Evolutionary conservation across 345 rosid species (phyloP).

Genomic region (Pugionium dolabratum): DNA sequence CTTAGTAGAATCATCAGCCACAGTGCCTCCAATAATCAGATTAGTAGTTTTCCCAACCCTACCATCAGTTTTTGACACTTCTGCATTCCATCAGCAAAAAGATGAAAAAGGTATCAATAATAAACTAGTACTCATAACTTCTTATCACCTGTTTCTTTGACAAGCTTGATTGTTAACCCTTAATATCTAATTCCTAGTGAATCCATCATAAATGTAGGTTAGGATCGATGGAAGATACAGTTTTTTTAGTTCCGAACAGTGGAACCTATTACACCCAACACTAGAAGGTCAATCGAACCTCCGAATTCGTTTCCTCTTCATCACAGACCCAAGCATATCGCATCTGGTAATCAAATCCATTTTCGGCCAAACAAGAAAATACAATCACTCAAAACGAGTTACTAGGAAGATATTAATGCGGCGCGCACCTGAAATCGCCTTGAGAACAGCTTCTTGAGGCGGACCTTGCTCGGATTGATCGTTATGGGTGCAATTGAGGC

Average conservation of each 20-base stretch:
- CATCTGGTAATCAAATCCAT: conserved; percentile 8
- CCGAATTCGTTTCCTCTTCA: not conserved
- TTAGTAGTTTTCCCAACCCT: conserved; percentile 96
- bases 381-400: conserved; percentile 12
- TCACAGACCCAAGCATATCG: conserved; percentile 9
- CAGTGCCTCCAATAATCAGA: conserved; percentile 91
- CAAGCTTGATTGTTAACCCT: conserved; percentile 9
- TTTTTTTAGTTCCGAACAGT: not conserved
- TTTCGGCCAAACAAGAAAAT: conserved; percentile 9
- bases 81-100: conserved; percentile 41
- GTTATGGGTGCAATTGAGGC: conserved; percentile 46
- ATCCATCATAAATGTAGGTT: not conserved
- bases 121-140: not conserved
- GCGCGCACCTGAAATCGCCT: conserved; percentile 80
- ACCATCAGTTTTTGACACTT: conserved; percentile 91
- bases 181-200: not conserved
- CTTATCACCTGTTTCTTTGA: conserved; percentile 12
- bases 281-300: not conserved
- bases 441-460: conserved; percentile 93
- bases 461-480: conserved; percentile 67
- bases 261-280: not conserved
- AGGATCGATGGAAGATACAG: no score
- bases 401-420: not conserved
- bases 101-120: not conserved
- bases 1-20: conserved; percentile 77